phyloP scores from a whole-genome alignment of 768 basidiomycete genomes.

The Serendipita vermifera region DNA sequence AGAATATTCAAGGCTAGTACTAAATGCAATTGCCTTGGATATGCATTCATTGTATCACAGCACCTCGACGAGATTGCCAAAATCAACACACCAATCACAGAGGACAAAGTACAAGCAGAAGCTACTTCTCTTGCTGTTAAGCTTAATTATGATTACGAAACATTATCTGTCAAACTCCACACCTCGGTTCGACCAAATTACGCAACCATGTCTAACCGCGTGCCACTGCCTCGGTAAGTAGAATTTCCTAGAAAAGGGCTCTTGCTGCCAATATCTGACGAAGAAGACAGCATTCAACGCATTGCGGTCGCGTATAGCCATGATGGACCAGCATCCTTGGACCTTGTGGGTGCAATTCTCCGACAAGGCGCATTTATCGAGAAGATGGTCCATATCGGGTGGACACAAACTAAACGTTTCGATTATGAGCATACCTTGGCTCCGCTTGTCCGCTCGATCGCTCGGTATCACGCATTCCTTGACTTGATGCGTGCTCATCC shows the following conservation, averaged over 20 bases:
- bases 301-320: not conserved
- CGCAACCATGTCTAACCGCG: not conserved
- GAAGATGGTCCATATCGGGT: slow-evolving; percentile 13
- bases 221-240: not conserved
- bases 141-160: not conserved
- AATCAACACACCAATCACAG: not conserved
- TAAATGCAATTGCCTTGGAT: not conserved
- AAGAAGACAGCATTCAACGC: not conserved
- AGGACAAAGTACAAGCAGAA: not conserved
- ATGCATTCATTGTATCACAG: not conserved
- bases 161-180: not conserved
- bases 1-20: not conserved
- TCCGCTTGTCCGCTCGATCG: slow-evolving; percentile 12
- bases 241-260: not conserved
- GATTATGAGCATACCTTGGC: not conserved
- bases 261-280: not conserved
- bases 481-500: slow-evolving; percentile 13
- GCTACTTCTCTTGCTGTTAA: not conserved
- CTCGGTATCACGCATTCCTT: slow-evolving; percentile 16
- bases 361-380: slow-evolving; percentile 14
- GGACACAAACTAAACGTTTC: slow-evolving; percentile 11
- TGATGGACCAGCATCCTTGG: not conserved
- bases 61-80: not conserved
- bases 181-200: not conserved
- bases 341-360: slow-evolving; percentile 11